Conservation (phyloP, 805 yeast genomes). For the Wickerhamomyces silvicola region DNA sequence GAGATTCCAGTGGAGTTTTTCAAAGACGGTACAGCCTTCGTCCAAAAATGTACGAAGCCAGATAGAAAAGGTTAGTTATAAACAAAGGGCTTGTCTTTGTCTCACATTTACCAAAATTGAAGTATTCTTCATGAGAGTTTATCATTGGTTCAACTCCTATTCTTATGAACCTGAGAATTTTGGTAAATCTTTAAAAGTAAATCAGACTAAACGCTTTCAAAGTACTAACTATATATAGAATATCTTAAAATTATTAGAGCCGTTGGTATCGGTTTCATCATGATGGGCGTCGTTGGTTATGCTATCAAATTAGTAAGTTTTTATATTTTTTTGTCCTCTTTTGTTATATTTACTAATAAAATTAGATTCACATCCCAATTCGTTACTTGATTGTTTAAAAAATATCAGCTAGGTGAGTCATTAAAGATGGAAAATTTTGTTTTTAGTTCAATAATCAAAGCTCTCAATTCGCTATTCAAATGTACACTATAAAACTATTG, state of each 20-base stretch:
- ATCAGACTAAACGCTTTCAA: background rate
- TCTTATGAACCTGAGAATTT: background rate
- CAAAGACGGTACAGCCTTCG: slow-evolving; percentile 85
- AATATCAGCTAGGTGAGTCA: slow-evolving; percentile 1
- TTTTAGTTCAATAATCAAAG: too few relatives aligned
- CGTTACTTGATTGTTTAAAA: slow-evolving; percentile 84
- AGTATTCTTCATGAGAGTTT: background rate
- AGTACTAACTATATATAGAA: slow-evolving; percentile 37
- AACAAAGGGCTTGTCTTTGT: background rate
- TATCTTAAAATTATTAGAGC: slow-evolving; percentile 86
- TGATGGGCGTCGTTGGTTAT: slow-evolving; percentile 98
- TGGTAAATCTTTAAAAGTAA: too few relatives aligned
- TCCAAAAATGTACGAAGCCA: slow-evolving; percentile 91
- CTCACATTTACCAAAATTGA: too few relatives aligned
- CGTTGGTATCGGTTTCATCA: slow-evolving; percentile 92
- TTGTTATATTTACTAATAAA: slow-evolving; percentile 5
- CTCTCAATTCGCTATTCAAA: too few relatives aligned
- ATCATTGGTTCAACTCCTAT: background rate
- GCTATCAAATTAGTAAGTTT: slow-evolving; percentile 67
- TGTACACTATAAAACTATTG: too few relatives aligned
- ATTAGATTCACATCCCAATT: slow-evolving; percentile 79
- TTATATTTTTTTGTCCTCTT: background rate
- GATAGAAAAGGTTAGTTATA: slow-evolving; percentile 57
- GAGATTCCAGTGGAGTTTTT: slow-evolving; percentile 89
- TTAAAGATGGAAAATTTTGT: too few relatives aligned